Conservation (phyloP, 345 rosid genomes). For the Populus ilicifolia region DNA sequence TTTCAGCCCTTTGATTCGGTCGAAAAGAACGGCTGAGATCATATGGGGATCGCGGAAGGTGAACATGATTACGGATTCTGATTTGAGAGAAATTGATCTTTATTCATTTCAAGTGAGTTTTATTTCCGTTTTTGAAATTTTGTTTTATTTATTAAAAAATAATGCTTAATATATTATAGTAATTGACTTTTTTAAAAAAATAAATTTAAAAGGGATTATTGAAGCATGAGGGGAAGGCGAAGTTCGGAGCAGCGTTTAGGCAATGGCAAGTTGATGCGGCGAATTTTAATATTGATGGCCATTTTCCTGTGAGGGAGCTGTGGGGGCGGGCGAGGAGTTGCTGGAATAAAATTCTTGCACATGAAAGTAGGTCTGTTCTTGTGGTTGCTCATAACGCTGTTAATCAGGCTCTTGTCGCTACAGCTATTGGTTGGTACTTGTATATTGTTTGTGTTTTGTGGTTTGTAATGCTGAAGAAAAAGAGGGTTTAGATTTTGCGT, state of each 20-base stretch:
- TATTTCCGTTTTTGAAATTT: background rate
- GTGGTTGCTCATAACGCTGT: conserved; percentile 98
- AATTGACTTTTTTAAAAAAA: background rate
- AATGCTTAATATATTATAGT: background rate
- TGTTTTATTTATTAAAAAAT: background rate
- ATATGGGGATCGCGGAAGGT: conserved; percentile 69
- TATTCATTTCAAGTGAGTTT: conserved; percentile 75
- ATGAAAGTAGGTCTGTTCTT: conserved; percentile 77
- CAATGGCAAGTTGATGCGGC: conserved; percentile 85
- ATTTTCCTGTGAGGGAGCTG: conserved; percentile 81
- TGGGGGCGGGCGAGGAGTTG: conserved; percentile 76
- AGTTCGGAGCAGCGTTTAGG: conserved; percentile 66
- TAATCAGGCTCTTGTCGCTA: conserved; percentile 85
- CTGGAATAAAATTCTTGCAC: conserved; percentile 64
- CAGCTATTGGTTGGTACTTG: conserved; percentile 62
- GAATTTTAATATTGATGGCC: conserved; percentile 79
- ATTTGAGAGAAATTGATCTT: conserved; percentile 86
- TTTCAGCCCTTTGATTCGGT: conserved; percentile 71
- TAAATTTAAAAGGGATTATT: conserved; percentile 54
- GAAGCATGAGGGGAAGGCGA: conserved; percentile 79
- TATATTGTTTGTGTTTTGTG: conserved; percentile 1
- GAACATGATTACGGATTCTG: conserved; percentile 54
- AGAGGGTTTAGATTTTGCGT: background rate
- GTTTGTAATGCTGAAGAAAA: no score
- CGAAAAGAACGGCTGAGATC: conserved; percentile 81